Evolutionary conservation across 768 basidiomycete genomes (phyloP), one percentile per base, ranked within the genome.

Genomic region (Collybia nuda): DNA sequence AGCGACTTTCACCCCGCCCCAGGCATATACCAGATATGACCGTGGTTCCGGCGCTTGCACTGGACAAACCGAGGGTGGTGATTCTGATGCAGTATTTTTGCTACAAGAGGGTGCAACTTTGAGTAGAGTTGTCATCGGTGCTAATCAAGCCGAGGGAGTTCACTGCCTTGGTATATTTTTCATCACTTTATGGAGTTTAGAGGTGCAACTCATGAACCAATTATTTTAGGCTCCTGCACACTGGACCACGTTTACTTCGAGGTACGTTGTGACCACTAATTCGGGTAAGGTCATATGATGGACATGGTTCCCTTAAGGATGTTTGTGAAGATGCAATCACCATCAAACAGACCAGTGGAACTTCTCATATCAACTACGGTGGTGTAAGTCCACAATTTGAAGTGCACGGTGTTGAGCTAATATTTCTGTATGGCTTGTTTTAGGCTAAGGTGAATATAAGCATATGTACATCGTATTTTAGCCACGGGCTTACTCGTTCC

Each of bases 21-120:
- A 59, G n/a, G 56, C 65, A 2, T 71, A 72, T 53, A 71, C 69
- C 17, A 59, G 72, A 14, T 73, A 62, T 45, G 72, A 73, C 51
- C 65, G 73, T 22, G 73, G 72, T 11, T 65, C 70, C 46, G 73
- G 73, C 19, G 66, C 66, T 38, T 75, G 73, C 51, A 59, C 53
- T 0, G 69, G 62, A 3, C 72, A 74, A 44, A 47, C 54, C 2
- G 73, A 75, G 55, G 71, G 69, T 22, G 73, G 73, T 19, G 69
- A 74, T 43, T 50, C 68, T 5, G 71, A 68, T 35, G 70, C 71
- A 15, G 72, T 74, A n/a, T 75, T 75, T 61, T 47, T 74, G n/a
- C 62, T 75, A 15, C 54, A 72, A 41, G 66, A 71, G 37, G 73
- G 73, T 26, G 73, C 70, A 6, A 73, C 70, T 8, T 58, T 73